Evolutionary conservation across 495 filamentous ascomycete species (phyloP).

Genomic region (Aspergillus cavernicola): DNA sequence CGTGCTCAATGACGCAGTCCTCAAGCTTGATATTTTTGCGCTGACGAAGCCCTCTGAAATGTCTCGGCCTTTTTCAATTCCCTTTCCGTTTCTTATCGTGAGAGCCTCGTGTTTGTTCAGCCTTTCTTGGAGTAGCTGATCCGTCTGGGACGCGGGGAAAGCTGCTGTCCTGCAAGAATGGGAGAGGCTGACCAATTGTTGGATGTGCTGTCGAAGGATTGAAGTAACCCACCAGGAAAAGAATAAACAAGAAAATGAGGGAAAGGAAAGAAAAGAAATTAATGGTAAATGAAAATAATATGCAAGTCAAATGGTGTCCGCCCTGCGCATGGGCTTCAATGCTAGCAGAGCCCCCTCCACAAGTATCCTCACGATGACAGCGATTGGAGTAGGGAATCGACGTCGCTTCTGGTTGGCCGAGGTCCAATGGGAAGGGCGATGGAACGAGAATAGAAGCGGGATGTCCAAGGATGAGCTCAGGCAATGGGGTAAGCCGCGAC

Average conservation of each 20-base stretch:
- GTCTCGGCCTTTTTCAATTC: conserved; percentile 10
- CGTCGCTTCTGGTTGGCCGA: conserved; percentile 23
- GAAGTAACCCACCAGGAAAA: conserved; percentile 16
- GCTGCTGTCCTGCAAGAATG: conserved; percentile 33
- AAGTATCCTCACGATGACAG: conserved; percentile 11
- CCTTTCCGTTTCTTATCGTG: background rate
- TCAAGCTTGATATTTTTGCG: conserved; percentile 9
- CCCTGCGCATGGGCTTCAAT: conserved; percentile 24
- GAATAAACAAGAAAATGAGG: conserved; percentile 13
- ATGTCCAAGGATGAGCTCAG: conserved; percentile 21
- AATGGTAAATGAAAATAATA: conserved; percentile 10
- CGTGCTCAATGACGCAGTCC: conserved; percentile 15
- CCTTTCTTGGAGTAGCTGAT: conserved; percentile 35
- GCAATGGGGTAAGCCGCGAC: conserved; percentile 18
- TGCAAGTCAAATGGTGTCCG: conserved; percentile 23
- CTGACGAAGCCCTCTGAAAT: conserved; percentile 10
- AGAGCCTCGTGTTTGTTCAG: conserved; percentile 22
- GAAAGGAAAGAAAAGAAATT: conserved; percentile 13
- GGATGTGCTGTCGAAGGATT: conserved; percentile 6
- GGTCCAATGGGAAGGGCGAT: conserved; percentile 12
- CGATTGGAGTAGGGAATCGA: conserved; percentile 17
- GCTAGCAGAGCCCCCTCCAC: conserved; percentile 26
- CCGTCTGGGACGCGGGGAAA: conserved; percentile 39
- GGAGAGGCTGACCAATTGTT: conserved; percentile 35
- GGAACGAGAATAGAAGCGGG: conserved; percentile 4